Percentiles rank a stretch among this genome's conserved stretches.
Evolutionary conservation across 352 stramenopile genomes (phyloP).

Genomic region (Globisporangium solare): DNA sequence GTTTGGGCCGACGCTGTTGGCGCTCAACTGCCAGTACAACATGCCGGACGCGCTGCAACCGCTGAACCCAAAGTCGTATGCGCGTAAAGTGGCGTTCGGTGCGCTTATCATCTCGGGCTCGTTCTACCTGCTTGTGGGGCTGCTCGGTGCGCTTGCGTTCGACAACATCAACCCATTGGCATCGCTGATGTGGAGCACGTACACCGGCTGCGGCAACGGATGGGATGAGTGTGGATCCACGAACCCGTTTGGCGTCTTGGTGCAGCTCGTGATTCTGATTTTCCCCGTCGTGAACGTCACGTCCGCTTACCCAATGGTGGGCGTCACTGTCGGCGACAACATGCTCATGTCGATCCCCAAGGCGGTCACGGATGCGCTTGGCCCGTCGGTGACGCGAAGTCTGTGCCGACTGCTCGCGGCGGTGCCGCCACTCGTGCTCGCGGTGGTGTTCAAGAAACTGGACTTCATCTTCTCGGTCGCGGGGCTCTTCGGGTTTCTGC

Average conservation of each 20-base stretch:
- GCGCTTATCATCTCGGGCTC: constrained; percentile 57
- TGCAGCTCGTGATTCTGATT: constrained; percentile 79
- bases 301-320: constrained; percentile 82
- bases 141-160: constrained; percentile 71
- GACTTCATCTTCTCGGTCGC: constrained; percentile 81
- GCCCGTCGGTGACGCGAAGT: constrained; percentile 37
- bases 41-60: constrained; percentile 81
- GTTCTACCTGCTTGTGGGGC: constrained; percentile 72
- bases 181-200: constrained; percentile 75
- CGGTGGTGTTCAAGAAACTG: constrained; percentile 82
- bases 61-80: constrained; percentile 62
- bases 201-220: constrained; percentile 78
- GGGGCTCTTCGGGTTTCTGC: constrained; percentile 72
- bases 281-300: constrained; percentile 83
- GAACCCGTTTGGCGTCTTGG: constrained; percentile 47
- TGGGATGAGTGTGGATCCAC: constrained; percentile 46
- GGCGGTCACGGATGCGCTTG: constrained; percentile 44
- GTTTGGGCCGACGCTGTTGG: constrained; percentile 77
- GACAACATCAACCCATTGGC: constrained; percentile 77
- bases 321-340: constrained; percentile 81
- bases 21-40: constrained; percentile 87
- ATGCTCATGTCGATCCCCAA: constrained; percentile 80
- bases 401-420: constrained; percentile 64
- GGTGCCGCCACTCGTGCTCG: constrained; percentile 64
- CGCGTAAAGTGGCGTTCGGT: constrained; percentile 56